A percentile compares a stretch with the other conserved stretches of the same genome.
Evolutionary conservation across 768 basidiomycete genomes (phyloP).

Genomic region (Boletus tomentosulus): DNA sequence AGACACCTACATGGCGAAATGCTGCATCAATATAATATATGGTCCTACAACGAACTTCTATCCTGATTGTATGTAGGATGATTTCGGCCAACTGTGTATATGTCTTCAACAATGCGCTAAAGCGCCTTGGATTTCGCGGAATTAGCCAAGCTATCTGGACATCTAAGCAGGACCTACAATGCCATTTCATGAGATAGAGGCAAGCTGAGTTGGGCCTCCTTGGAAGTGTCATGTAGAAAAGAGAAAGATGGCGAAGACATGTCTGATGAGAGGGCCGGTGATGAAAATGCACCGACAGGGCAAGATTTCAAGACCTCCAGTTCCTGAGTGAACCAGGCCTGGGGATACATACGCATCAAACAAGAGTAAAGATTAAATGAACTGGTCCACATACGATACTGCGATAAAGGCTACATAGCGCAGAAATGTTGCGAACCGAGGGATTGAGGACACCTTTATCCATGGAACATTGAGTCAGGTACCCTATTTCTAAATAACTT

Average conservation of each 20-base stretch:
- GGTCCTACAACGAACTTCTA: constrained; percentile 82
- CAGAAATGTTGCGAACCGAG: constrained; percentile 67
- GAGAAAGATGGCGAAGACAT: constrained; percentile 45
- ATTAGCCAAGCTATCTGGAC: constrained; percentile 1
- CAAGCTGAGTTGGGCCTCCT: constrained; percentile 54
- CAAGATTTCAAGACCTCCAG: constrained; percentile 62
- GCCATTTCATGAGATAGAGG: constrained; percentile 88
- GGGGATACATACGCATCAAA: constrained; percentile 3
- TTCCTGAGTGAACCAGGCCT: constrained; percentile 86
- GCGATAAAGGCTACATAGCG: constrained; percentile 75
- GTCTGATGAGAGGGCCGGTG: constrained; percentile 43
- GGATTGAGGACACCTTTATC: constrained; percentile 62
- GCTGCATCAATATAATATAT: constrained; percentile 79
- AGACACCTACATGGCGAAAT: constrained; percentile 59
- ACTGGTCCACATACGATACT: constrained; percentile 63
- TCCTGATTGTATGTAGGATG: constrained; percentile 80
- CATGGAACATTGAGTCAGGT: constrained; percentile 54
- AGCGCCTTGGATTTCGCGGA: constrained; percentile 56
- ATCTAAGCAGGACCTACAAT: constrained; percentile 50
- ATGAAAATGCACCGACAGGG: constrained; percentile 47
- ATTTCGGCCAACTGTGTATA: constrained; percentile 87
- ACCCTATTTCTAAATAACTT: constrained; percentile 68
- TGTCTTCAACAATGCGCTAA: constrained; percentile 85
- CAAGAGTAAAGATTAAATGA: neutral
- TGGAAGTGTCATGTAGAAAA: constrained; percentile 32